Percentiles rank a stretch among this genome's conserved stretches.
Evolutionary conservation across 345 rosid genomes (phyloP).

Genomic region (Citrus cavaleriei): DNA sequence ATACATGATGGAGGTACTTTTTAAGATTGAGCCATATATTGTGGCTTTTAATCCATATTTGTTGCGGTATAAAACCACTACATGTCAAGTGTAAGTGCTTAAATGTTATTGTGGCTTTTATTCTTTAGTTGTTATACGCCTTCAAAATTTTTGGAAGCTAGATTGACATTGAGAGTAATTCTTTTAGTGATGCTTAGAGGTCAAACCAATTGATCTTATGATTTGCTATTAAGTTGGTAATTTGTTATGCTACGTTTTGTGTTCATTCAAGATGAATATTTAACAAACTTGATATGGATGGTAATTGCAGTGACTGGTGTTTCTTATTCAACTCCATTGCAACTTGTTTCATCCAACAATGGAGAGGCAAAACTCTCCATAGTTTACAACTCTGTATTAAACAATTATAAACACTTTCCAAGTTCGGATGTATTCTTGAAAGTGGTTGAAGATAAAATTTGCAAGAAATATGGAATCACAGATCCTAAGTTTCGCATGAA

Average conservation of each 20-base stretch:
- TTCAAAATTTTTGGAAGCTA: no score
- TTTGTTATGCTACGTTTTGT: background rate
- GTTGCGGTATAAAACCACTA: no score
- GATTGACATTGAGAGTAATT: no score
- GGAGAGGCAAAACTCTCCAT: constrained; percentile 19
- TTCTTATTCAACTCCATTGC: constrained; percentile 16
- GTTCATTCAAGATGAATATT: background rate
- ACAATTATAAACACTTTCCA: background rate
- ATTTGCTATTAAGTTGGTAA: background rate
- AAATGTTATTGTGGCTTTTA: no score
- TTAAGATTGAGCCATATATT: no score
- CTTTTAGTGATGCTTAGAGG: no score
- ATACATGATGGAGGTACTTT: no score
- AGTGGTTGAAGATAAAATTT: constrained; percentile 19
- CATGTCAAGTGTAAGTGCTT: no score
- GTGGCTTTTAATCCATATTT: no score
- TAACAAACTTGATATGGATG: background rate
- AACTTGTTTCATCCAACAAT: constrained; percentile 22
- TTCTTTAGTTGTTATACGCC: no score
- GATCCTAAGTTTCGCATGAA: constrained; percentile 16
- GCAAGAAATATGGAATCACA: constrained; percentile 4
- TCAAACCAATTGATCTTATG: background rate
- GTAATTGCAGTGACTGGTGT: background rate
- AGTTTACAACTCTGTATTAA: background rate
- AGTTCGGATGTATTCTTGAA: background rate